Evolutionary conservation across 1,284 basidiomycete genomes (phyloP), one percentile per base, ranked within the genome.

Genomic region (Ustilago vetiveriae): DNA sequence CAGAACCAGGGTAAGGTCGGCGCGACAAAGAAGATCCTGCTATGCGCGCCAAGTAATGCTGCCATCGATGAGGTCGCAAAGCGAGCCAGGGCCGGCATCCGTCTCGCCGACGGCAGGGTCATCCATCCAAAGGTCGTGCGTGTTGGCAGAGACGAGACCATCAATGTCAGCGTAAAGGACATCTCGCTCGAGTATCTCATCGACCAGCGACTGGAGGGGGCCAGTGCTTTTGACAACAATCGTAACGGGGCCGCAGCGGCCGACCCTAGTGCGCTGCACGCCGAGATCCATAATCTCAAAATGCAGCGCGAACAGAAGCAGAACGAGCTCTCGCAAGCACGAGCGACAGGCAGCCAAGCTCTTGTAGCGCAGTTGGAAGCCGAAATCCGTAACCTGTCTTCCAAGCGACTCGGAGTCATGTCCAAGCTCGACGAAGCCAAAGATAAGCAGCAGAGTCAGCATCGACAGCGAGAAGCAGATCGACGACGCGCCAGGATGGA

Each of bases 31-130:
- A 96, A 96, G 82, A 85, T 98, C 40, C 86, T 99, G 16, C 86
- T 99, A 24, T 98, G 96, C 79, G 96, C 96, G 0, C 96, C 96
- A 1, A 95, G 92, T 85, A 99, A 99, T 82, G 96, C 96, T 14
- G 96, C 96, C 36, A 95, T 99, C 47, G 94, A 99, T 80, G 96
- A 99, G 84, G 90, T 98, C 23, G 92, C 92, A 6, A 88, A 88
- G 76, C 90, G 96, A 52, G 84, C 98, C 36, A 91, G 91, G 81
- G 88, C 91, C 32, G 90, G 91, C 5, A 87, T 90, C 30, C 86
- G 88, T 30, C 85, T 87, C 19, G 82, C 87, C 10, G 84, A 87
- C 23, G 88, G 88, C 43, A 84, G 85, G 48, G 83, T 85, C 7
- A 83, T 87, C 19, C 79, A 85, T 16, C 88, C 90, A 23, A 94